Evolutionary conservation across 2,329 filamentous ascomycete species (phyloP), one percentile per base, ranked within the genome.

Genomic region (Penicillium sp.): DNA sequence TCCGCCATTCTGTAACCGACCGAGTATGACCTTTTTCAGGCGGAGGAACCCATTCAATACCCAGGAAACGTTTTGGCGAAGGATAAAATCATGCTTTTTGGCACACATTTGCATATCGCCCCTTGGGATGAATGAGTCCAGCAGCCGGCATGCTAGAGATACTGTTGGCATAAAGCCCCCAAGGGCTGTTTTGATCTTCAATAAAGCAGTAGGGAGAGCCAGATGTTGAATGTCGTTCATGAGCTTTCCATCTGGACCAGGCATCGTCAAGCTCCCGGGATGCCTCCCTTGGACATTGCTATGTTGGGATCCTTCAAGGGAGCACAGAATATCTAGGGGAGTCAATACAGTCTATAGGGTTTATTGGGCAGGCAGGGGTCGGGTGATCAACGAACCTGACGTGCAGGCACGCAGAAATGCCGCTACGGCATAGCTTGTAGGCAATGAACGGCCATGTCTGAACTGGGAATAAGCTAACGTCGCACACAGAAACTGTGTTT

Each of bases 241-340:
- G 33, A 72, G 54, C 14, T 56, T 55, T 14, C 60, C 61, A 28
- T 56, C 55, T 25, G 47, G 46, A 3, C 57, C 50, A 3, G 69
- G 69, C 45, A 71, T 45, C 30, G 52, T 58, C 18, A 67, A 28
- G 13, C 50, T 58, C 27, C 39, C 29, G 14, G 36, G 27, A 28
- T 36, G 50, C 16, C 49, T 22, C 25, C 49, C 46, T 25, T 38
- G 52, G 22, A 42, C 38, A 11, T 44, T 49, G 14, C 48, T 53
- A 30, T 43, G 25, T 35, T 67, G 56, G 2, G 59, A 46, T 29
- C 51, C 52, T 49, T 78, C 74, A 33, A 80, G 55, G 13, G 70
- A 68, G 46, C 58, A 58, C 12, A 79, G 45, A 12, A 78, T 69
- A 56, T 75, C 79, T 81, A 56, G 30, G 43, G 37, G 28, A 13